These are phyloP conservation scores for Wickerhamiella spandovensis DNA, from an alignment of 805 yeast genomes.

Conservation along the genomic window DNA sequence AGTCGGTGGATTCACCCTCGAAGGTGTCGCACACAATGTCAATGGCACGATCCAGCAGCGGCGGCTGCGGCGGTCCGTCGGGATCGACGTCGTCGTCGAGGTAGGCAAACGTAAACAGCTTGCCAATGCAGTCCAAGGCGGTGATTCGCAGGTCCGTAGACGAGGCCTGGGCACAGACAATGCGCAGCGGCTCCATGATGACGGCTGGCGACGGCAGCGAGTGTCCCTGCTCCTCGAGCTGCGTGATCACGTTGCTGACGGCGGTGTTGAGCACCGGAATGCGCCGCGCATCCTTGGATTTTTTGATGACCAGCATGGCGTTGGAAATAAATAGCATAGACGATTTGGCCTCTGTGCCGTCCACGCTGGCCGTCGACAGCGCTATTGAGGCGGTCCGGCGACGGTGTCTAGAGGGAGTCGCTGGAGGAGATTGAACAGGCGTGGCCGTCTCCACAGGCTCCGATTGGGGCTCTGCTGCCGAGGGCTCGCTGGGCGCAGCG, in stretches of 20 bases:
- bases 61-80: constrained; percentile 38
- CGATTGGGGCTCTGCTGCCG: too few species aligned
- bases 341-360: constrained; percentile 18
- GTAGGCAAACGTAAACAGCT: constrained; percentile 73
- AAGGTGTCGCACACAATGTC: constrained; percentile 74
- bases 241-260: constrained; percentile 23
- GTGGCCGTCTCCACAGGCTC: background rate
- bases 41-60: constrained; percentile 68
- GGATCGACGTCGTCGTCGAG: constrained; percentile 31
- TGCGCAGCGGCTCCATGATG: constrained; percentile 68
- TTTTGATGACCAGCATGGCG: constrained; percentile 44
- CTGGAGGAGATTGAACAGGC: background rate
- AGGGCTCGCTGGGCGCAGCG: too few species aligned
- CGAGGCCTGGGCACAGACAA: constrained; percentile 53
- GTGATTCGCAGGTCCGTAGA: constrained; percentile 51
- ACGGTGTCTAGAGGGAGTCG: background rate
- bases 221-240: constrained; percentile 17
- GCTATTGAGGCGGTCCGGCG: constrained; percentile 10
- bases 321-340: constrained; percentile 36
- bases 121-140: constrained; percentile 78
- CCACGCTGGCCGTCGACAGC: constrained; percentile 12
- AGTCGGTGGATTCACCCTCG: constrained; percentile 86
- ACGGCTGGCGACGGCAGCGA: constrained; percentile 32
- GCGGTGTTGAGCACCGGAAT: constrained; percentile 28
- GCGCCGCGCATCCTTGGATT: constrained; percentile 47